Evolutionary conservation across 768 basidiomycete species (phyloP).

Genomic region (Sporobolomyces pararoseus): DNA sequence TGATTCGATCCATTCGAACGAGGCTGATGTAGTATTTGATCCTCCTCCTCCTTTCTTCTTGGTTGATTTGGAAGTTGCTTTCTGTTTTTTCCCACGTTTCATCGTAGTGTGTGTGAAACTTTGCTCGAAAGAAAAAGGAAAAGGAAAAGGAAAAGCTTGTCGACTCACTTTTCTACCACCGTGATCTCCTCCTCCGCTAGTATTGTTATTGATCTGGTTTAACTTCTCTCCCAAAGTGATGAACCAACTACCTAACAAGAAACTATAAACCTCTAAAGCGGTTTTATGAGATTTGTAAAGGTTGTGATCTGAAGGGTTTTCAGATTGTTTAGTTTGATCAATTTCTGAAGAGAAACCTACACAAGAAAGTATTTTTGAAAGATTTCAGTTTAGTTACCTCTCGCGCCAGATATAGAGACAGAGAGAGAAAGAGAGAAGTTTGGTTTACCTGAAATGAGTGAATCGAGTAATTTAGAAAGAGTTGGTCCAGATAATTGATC

Average conservation of each 20-base stretch:
- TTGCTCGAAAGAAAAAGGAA: too few species aligned
- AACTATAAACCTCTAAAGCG: constrained; percentile 85
- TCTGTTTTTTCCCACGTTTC: constrained; percentile 3
- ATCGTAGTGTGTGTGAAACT: too few species aligned
- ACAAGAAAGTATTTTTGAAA: too few species aligned
- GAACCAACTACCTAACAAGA: constrained; percentile 90
- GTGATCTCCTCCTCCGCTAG: constrained; percentile 48
- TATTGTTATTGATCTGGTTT: constrained; percentile 56
- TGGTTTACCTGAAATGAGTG: constrained; percentile 61
- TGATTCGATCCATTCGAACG: constrained; percentile 74
- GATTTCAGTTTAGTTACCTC: not conserved
- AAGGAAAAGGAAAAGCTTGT: too few species aligned
- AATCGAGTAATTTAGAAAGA: constrained; percentile 84
- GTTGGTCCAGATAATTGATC: constrained; percentile 60
- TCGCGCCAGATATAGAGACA: not conserved
- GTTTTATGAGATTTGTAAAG: constrained; percentile 64
- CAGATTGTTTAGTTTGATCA: constrained; percentile 65
- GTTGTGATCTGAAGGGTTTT: constrained; percentile 62
- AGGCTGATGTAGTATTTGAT: constrained; percentile 36
- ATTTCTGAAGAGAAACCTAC: constrained; percentile 62
- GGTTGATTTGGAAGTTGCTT: constrained; percentile 21
- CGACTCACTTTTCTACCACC: too few species aligned
- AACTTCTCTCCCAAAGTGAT: constrained; percentile 74
- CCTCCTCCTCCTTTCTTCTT: constrained; percentile 19
- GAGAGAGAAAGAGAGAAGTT: not conserved